Evolutionary conservation across 108 stramenopile species (phyloP), one percentile per base, ranked within the genome.

Genomic region (Pseudonitzschia pungens): DNA sequence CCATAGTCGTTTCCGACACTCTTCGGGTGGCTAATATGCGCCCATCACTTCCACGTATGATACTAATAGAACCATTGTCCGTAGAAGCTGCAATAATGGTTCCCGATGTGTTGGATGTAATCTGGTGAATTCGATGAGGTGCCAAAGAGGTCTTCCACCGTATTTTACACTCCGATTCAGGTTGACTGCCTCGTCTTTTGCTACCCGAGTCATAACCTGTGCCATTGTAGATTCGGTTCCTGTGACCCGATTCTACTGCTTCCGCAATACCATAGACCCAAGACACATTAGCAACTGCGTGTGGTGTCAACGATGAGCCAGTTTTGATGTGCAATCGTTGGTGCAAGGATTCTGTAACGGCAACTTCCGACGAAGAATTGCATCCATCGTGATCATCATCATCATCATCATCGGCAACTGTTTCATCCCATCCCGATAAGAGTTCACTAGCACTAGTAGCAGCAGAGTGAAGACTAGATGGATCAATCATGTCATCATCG

Each of bases 11-110:
- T 24, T 74, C 60, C 20, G 69, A 54, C 55, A 91, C 83, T 72
- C 81, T 75, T 69, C 87, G 68, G 22, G 86, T 86, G 4, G 83
- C 90, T 45, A 91, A 56, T 11, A 87, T 71, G 7, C 55, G 69
- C 20, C 91, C 91, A 80, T 92, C 88, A 18, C 51, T 21, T 41
- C 88, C 91, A 53, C 81, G 68, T 12, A 92, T 29, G 12, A 92
- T 68, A 9, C 85, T 80, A 26, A 92, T 77, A n/a, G 86, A 80
- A 5, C 86, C 86, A 43, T 63, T 84, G 21, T 74, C 73, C 18
- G 86, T 86, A 8, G 91, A 69, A 8, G 77, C 83, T 22, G 82
- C 91, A 42, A 92, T 70, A 62, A 92, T 64, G 12, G 79, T 73
- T 31, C 91, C 91, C 50, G 71, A 75, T 7, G 21, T 16, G 66